A percentile compares a stretch with the other conserved stretches of the same genome.
phyloP scores from a whole-genome alignment of 2,329 filamentous ascomycete species.

The Blastomyces silverae region DNA sequence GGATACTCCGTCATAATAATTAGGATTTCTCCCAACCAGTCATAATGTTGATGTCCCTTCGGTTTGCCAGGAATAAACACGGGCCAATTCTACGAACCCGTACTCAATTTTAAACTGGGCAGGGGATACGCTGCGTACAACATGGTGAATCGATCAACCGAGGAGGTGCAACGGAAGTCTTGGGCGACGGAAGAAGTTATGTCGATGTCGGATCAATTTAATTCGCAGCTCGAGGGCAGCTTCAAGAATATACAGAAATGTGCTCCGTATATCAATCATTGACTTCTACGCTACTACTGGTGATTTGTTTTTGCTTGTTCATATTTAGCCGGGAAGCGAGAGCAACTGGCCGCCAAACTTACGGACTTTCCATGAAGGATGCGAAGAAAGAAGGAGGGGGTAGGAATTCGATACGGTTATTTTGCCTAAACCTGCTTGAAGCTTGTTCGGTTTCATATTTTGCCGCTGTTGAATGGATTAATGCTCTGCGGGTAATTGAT shows the following conservation, averaged over 20 bases:
- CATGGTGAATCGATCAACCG: not conserved
- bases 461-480: not conserved
- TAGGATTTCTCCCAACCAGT: not conserved
- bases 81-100: not conserved
- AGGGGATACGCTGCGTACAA: not conserved
- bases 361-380: not conserved
- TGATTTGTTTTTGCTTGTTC: not conserved
- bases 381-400: not conserved
- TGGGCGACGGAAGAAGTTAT: not conserved
- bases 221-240: too few species aligned
- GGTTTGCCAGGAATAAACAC: not conserved
- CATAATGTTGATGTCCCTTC: not conserved
- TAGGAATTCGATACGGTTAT: not conserved
- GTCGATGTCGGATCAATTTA: too few species aligned
- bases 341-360: not conserved
- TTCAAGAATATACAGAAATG: not conserved
- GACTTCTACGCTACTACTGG: not conserved
- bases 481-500: not conserved
- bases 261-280: not conserved
- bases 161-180: not conserved
- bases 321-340: too few species aligned
- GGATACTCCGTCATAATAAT: not conserved
- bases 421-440: not conserved
- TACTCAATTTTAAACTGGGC: not conserved
- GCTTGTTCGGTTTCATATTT: not conserved